These are phyloP conservation scores for Penstemon barbatus DNA, from an alignment of 257 asterid species.

Conservation along the genomic window DNA sequence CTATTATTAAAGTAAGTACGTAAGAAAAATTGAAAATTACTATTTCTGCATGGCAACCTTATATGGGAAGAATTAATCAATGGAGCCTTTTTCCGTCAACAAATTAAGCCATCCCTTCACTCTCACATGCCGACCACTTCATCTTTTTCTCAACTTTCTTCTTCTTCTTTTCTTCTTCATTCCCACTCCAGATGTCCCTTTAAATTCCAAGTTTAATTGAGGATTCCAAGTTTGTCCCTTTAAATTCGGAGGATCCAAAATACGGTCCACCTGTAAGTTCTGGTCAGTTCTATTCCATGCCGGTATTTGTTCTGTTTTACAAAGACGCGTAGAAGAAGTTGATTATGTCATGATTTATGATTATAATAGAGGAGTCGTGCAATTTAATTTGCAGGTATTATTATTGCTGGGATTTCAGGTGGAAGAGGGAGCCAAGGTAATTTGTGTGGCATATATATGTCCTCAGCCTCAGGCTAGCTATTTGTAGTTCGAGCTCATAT, in stretches of 20 bases:
- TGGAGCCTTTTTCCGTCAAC: too few species aligned
- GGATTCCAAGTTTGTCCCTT: constrained; percentile 85
- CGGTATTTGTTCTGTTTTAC: not conserved
- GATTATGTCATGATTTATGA: not conserved
- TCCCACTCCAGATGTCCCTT: too few species aligned
- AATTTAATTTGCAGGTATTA: constrained; percentile 60
- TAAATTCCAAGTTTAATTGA: too few species aligned
- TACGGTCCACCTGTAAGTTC: constrained; percentile 98
- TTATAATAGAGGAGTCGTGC: not conserved
- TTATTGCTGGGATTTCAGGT: constrained; percentile 73
- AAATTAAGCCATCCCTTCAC: too few species aligned
- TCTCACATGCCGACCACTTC: too few species aligned
- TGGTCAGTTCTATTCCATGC: constrained; percentile 49
- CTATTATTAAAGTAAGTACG: too few species aligned
- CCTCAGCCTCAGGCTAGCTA: not conserved
- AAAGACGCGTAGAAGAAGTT: constrained; percentile 4
- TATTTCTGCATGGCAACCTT: too few species aligned
- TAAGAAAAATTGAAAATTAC: too few species aligned
- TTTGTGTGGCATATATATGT: not conserved
- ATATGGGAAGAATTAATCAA: too few species aligned
- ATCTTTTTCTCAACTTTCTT: too few species aligned
- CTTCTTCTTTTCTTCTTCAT: too few species aligned
- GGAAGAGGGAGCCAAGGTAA: constrained; percentile 78
- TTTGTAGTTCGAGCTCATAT: not conserved
- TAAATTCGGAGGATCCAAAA: constrained; percentile 61